Evolutionary conservation across 2,329 filamentous ascomycete species (phyloP).

Genomic region (Talaromyces pinophilus): DNA sequence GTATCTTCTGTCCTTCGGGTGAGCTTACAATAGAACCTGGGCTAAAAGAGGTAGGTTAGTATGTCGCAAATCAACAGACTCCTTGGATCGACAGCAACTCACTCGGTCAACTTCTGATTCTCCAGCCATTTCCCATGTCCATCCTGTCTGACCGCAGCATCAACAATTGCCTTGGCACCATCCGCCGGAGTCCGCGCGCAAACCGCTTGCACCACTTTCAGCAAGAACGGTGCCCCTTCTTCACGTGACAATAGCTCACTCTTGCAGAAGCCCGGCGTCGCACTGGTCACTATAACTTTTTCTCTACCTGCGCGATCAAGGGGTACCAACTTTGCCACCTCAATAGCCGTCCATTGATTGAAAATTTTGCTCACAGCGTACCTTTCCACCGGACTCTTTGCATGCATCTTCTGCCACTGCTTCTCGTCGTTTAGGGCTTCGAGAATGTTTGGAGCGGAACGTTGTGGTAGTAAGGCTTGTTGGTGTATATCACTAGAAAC

Average conservation of each 20-base stretch:
- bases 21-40: conserved; percentile 17
- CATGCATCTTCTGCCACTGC: conserved; percentile 16
- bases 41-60: background rate
- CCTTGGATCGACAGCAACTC: background rate
- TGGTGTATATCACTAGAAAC: conserved; percentile 26
- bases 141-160: conserved; percentile 24
- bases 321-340: conserved; percentile 17
- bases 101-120: conserved; percentile 23
- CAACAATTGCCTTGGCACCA: conserved; percentile 28
- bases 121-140: conserved; percentile 23
- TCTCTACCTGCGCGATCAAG: conserved; percentile 7
- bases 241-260: conserved; percentile 24
- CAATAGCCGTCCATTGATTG: conserved; percentile 17
- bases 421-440: conserved; percentile 19
- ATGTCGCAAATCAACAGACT: background rate
- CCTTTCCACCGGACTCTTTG: conserved; percentile 19
- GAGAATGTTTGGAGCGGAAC: conserved; percentile 23
- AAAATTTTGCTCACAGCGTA: conserved; percentile 21
- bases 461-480: conserved; percentile 25
- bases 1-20: conserved; percentile 20
- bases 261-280: conserved; percentile 28
- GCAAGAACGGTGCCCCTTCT: conserved; percentile 12
- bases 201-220: conserved; percentile 13
- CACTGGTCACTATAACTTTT: conserved; percentile 19
- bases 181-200: conserved; percentile 27